phyloP scores from a whole-genome alignment of 2,329 filamentous ascomycete genomes.

The Aspergillus sp. region DNA sequence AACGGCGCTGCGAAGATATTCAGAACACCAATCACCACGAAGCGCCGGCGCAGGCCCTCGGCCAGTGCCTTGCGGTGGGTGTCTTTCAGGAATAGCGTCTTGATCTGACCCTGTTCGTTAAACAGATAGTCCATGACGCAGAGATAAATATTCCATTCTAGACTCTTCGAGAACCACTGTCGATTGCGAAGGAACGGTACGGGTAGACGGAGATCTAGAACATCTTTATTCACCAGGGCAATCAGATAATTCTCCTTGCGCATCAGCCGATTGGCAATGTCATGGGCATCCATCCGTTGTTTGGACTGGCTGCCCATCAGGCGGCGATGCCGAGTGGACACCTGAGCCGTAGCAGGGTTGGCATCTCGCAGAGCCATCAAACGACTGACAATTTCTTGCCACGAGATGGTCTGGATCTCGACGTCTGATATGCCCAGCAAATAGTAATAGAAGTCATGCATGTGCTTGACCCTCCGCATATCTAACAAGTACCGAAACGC shows the following conservation, averaged over 20 bases:
- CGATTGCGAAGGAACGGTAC: slow-evolving; percentile 72
- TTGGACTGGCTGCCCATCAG: slow-evolving; percentile 78
- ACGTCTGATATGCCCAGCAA: slow-evolving; percentile 73
- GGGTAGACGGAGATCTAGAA: slow-evolving; percentile 77
- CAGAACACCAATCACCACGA: slow-evolving; percentile 74
- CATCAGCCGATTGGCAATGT: slow-evolving; percentile 96
- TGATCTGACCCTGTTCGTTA: slow-evolving; percentile 77
- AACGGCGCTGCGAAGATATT: slow-evolving; percentile 83
- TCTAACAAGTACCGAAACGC: slow-evolving; percentile 66
- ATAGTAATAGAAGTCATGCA: slow-evolving; percentile 79
- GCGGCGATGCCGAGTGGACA: slow-evolving; percentile 51
- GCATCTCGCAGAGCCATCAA: slow-evolving; percentile 77
- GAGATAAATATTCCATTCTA: slow-evolving; percentile 87
- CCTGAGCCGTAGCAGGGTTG: slow-evolving; percentile 70
- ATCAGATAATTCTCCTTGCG: slow-evolving; percentile 95
- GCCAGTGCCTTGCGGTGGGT: slow-evolving; percentile 72
- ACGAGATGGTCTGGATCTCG: slow-evolving; percentile 90
- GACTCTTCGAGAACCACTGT: slow-evolving; percentile 77
- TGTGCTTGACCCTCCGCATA: slow-evolving; percentile 61
- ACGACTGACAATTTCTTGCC: slow-evolving; percentile 81
- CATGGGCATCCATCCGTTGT: slow-evolving; percentile 88
- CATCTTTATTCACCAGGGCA: slow-evolving; percentile 93
- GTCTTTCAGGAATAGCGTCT: slow-evolving; percentile 75
- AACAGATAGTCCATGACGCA: slow-evolving; percentile 93
- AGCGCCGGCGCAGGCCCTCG: slow-evolving; percentile 64